Conservation (phyloP, 108 stramenopile species). For the Mayamaea pseudoterrestris region DNA sequence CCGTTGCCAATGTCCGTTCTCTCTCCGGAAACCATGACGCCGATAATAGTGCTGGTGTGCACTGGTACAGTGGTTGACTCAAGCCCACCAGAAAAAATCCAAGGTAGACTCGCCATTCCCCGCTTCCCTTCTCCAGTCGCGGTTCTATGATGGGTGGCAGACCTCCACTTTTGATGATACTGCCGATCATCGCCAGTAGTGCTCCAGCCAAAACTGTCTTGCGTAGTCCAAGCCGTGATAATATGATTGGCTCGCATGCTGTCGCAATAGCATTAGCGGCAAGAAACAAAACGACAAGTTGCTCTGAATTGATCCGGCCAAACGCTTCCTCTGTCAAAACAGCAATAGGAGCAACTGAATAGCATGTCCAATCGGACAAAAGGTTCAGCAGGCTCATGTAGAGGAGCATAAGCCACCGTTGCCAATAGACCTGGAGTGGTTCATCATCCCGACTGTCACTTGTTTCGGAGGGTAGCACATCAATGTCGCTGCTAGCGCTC, state of each 20-base stretch:
- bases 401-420: slow-evolving; percentile 68
- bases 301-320: slow-evolving; percentile 76
- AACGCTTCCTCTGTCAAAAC: slow-evolving; percentile 51
- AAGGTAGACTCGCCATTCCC: slow-evolving; percentile 58
- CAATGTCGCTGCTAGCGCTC: too few relatives aligned
- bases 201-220: slow-evolving; percentile 69
- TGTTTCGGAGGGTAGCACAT: too few relatives aligned
- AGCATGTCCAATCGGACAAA: slow-evolving; percentile 76
- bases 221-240: slow-evolving; percentile 63
- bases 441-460: too few relatives aligned
- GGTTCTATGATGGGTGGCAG: slow-evolving; percentile 30
- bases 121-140: slow-evolving; percentile 25
- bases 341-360: slow-evolving; percentile 73
- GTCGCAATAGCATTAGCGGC: slow-evolving; percentile 67
- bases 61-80: slow-evolving; percentile 75
- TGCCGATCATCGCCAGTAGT: slow-evolving; percentile 66
- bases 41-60: slow-evolving; percentile 64
- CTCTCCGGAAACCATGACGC: slow-evolving; percentile 75
- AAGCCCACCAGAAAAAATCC: slow-evolving; percentile 84
- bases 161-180: slow-evolving; percentile 71
- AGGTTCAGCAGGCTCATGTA: slow-evolving; percentile 72
- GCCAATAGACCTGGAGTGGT: slow-evolving; percentile 52
- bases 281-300: slow-evolving; percentile 65
- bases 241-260: slow-evolving; percentile 69
- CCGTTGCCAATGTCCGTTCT: slow-evolving; percentile 85